phyloP scores from a whole-genome alignment of 805 yeast species.

The Myxozyma udenii region DNA sequence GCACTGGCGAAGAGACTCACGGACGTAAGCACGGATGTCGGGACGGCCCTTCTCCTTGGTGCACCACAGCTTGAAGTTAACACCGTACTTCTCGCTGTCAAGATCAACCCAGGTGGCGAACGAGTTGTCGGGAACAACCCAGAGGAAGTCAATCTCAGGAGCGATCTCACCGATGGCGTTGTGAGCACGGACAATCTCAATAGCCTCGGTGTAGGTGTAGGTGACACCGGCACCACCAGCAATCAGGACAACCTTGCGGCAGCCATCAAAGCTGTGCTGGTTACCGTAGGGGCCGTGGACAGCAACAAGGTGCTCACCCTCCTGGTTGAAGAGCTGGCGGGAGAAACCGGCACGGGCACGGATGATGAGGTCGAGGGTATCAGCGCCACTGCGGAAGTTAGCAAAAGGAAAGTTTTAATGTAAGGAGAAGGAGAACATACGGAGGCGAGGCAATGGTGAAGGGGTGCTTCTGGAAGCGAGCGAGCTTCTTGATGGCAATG shows the following conservation, averaged over 20 bases:
- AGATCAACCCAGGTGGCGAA: conserved; percentile 34
- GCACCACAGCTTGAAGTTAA: conserved; percentile 34
- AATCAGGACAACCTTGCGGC: conserved; percentile 32
- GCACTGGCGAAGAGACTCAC: conserved; percentile 19
- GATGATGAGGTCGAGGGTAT: conserved; percentile 33
- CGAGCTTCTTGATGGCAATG: conserved; percentile 25
- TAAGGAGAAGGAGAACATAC: not conserved
- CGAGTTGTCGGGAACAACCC: conserved; percentile 35
- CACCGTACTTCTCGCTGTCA: conserved; percentile 28
- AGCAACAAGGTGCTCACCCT: conserved; percentile 27
- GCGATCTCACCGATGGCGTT: conserved; percentile 18
- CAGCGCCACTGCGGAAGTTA: conserved; percentile 19
- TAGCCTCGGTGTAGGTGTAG: conserved; percentile 34
- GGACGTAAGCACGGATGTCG: conserved; percentile 28
- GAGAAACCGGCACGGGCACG: conserved; percentile 38
- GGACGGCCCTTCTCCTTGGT: conserved; percentile 37
- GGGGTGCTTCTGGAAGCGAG: conserved; percentile 29
- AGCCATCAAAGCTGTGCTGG: conserved; percentile 25
- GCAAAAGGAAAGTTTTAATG: not conserved
- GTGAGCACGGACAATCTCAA: conserved; percentile 22
- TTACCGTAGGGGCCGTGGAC: conserved; percentile 29
- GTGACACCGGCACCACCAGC: conserved; percentile 40
- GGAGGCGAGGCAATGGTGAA: conserved; percentile 31
- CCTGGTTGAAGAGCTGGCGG: conserved; percentile 22
- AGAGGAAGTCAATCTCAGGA: conserved; percentile 33